Evolutionary conservation across 768 basidiomycete species (phyloP).

Genomic region (Gymnopilus junonius): DNA sequence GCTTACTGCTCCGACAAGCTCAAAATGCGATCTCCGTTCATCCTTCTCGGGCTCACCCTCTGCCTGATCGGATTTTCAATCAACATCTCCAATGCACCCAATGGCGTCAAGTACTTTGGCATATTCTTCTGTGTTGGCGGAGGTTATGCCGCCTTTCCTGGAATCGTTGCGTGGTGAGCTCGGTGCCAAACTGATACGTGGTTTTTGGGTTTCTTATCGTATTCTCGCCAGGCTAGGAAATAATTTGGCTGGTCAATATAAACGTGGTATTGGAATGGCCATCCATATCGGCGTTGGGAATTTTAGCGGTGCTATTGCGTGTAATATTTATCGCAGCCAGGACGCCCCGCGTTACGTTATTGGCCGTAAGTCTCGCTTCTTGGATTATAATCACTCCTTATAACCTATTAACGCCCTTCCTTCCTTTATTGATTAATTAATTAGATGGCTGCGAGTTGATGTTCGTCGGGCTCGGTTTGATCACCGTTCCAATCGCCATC

Average conservation of each 20-base stretch:
- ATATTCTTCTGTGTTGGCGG: slow-evolving; percentile 72
- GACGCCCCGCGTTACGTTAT: slow-evolving; percentile 65
- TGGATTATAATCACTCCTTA: neutral
- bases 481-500: slow-evolving; percentile 51
- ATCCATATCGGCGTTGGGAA: slow-evolving; percentile 72
- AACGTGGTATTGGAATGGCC: slow-evolving; percentile 71
- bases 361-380: slow-evolving; percentile 54
- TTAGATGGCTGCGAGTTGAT: slow-evolving; percentile 68
- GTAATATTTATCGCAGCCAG: slow-evolving; percentile 61
- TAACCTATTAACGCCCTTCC: too few species aligned
- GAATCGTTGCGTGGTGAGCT: slow-evolving; percentile 62
- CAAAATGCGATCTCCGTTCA: slow-evolving; percentile 59
- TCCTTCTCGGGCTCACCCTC: slow-evolving; percentile 53
- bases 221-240: slow-evolving; percentile 57
- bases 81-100: slow-evolving; percentile 57
- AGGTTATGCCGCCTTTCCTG: slow-evolving; percentile 63
- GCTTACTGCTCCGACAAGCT: slow-evolving; percentile 63
- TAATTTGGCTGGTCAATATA: slow-evolving; percentile 71
- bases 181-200: neutral
- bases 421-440: too few species aligned
- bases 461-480: slow-evolving; percentile 69
- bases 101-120: slow-evolving; percentile 71
- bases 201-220: neutral
- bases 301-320: slow-evolving; percentile 65
- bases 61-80: slow-evolving; percentile 64